Evolutionary conservation across 345 rosid genomes (phyloP), one percentile per base, ranked within the genome.

Genomic region (Salix suchowensis): DNA sequence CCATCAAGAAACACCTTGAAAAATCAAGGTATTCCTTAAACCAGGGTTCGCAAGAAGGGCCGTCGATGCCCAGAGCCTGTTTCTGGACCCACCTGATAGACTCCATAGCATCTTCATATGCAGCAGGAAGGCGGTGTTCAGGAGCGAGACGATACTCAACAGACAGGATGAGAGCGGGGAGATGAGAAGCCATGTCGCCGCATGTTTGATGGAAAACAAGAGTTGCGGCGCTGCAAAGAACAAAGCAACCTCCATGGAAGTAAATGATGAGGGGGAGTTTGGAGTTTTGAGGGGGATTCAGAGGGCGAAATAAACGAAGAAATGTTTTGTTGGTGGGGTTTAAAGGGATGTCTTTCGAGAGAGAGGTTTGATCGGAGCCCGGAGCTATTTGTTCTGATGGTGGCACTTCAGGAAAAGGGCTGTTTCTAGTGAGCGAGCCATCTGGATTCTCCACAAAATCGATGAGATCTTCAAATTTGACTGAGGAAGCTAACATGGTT

Each of bases 91-190:
- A 95, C 70, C 24, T 58, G 74, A 95, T 80, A 4, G 96, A 82
- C 7, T 91, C 96, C 46, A 85, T 55, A n/a, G 91, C 93, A 72
- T 95, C 98, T 0, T 89, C 93, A 82, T 90, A 95, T 26, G 97
- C 96, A 2, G 93, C 96, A 2, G 98, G 98, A 65, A 95, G 98
- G 76, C 94, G 92, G 83, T 93, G 89, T 50, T 93, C 98, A 2
- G 98, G 98, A 19, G 92, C 83, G 3, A 92, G 90, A 66, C 98
- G 94, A 77, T 91, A 95, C 2, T 93, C 91, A n/a, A 95, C 92
- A 39, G 97, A 89, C 73, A 93, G 81, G 79, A 95, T 74, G 0
- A 95, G 0, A 72, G 88, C 86, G 1, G 89, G 85, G 73, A 91
- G 58, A 28, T 32, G 52, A n/a, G 86, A 81, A 0, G 91, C 87